phyloP scores from a whole-genome alignment of 192 early-diverging fungal species.

The Entomortierella parvispora region DNA sequence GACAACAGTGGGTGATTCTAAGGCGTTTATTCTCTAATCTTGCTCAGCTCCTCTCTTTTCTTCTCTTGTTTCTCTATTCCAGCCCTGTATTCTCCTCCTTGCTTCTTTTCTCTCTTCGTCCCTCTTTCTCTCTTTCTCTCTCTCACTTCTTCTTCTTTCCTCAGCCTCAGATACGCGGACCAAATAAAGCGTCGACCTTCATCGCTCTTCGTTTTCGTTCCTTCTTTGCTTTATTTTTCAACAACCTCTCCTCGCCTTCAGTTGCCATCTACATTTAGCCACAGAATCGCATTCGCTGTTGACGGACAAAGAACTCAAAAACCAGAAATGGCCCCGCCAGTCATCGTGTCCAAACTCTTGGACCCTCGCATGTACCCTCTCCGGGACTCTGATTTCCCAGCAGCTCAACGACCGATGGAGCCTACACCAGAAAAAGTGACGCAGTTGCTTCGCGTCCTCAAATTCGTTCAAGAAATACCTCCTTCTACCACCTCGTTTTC shows the following conservation, averaged over 20 bases:
- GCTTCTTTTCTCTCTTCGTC: neutral
- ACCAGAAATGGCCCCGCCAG: too few species aligned
- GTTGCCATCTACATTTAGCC: too few species aligned
- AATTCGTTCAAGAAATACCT: too few species aligned
- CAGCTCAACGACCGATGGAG: neutral
- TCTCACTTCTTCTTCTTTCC: neutral
- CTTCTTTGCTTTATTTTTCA: neutral
- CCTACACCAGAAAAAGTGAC: slow-evolving; percentile 20
- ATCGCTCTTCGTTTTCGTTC: neutral
- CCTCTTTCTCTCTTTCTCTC: neutral
- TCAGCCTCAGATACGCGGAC: too few species aligned
- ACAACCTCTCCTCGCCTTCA: neutral
- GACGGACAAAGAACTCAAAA: too few species aligned
- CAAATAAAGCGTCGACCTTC: too few species aligned
- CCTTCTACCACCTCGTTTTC: slow-evolving; percentile 5
- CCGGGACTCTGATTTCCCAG: neutral
- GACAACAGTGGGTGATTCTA: too few species aligned
- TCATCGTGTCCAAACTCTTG: neutral
- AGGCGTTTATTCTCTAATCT: too few species aligned
- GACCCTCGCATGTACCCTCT: neutral
- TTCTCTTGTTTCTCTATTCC: too few species aligned
- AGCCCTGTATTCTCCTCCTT: too few species aligned
- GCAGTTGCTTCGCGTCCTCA: neutral
- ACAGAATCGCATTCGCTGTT: too few species aligned
- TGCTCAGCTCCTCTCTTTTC: too few species aligned